Conservation (phyloP, 768 basidiomycete genomes). For the Panus rudis region DNA sequence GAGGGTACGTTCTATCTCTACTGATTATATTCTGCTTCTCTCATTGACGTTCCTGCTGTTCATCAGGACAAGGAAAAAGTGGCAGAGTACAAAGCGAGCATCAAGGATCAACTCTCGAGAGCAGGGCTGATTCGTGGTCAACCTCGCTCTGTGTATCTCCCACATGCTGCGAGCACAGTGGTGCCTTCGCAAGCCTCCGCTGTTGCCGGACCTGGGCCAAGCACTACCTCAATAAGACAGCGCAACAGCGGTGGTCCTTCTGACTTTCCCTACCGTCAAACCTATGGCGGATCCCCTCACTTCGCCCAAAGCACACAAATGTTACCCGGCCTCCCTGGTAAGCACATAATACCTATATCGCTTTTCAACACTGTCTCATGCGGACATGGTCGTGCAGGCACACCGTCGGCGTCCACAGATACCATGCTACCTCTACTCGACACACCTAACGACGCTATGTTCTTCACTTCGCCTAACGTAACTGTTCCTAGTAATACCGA, state of each 20-base stretch:
- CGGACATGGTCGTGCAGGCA: too few relatives aligned
- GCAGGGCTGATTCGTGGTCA: constrained; percentile 80
- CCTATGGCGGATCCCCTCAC: constrained; percentile 4
- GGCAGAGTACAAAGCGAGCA: constrained; percentile 75
- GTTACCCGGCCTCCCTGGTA: constrained; percentile 11
- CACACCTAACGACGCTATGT: not conserved
- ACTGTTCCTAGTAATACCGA: not conserved
- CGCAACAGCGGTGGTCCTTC: constrained; percentile 1
- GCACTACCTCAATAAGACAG: constrained; percentile 4
- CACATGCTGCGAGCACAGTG: constrained; percentile 29
- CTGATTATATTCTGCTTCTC: constrained; percentile 8
- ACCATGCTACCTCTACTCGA: too few relatives aligned
- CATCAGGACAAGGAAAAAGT: constrained; percentile 75
- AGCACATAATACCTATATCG: too few relatives aligned
- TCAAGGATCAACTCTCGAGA: constrained; percentile 73
- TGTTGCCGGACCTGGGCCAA: constrained; percentile 9
- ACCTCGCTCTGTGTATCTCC: constrained; percentile 50
- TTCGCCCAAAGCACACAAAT: not conserved
- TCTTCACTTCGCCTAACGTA: not conserved
- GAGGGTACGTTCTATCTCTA: constrained; percentile 46
- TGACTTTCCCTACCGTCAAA: not conserved
- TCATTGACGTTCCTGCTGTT: constrained; percentile 1
- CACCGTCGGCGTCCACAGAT: too few relatives aligned
- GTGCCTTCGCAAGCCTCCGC: constrained; percentile 30
- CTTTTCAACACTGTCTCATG: too few relatives aligned